Evolutionary conservation across 2,329 filamentous ascomycete species (phyloP).

Genomic region (Aspergillus sp.): DNA sequence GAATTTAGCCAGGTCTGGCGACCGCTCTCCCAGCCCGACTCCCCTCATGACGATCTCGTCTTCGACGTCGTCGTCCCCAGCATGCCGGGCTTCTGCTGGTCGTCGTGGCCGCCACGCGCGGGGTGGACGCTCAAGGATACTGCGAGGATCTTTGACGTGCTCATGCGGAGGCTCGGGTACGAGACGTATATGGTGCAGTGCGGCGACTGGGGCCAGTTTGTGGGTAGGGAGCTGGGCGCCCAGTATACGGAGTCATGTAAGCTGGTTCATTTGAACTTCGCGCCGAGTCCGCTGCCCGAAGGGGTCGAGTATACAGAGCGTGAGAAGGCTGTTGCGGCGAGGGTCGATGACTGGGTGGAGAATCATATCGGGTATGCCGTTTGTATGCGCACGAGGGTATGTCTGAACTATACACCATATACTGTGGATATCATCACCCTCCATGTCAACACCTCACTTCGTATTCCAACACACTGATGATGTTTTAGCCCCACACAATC

Average conservation of each 20-base stretch:
- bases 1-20: neutral
- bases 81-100: constrained; percentile 20
- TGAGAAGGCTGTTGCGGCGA: neutral
- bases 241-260: constrained; percentile 10
- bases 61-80: constrained; percentile 19
- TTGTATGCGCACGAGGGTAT: too few relatives aligned
- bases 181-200: constrained; percentile 13
- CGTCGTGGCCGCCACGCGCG: neutral
- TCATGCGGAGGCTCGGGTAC: constrained; percentile 16
- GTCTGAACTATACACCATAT: too few relatives aligned
- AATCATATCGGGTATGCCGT: too few relatives aligned
- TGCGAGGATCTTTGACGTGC: constrained; percentile 10
- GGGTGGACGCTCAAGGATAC: constrained; percentile 16
- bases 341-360: too few relatives aligned
- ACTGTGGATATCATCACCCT: too few relatives aligned
- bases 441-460: too few relatives aligned
- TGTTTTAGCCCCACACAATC: too few relatives aligned
- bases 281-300: neutral
- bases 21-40: neutral
- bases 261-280: constrained; percentile 16
- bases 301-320: neutral
- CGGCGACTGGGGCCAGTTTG: constrained; percentile 19
- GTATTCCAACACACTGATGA: too few relatives aligned
- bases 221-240: constrained; percentile 9
- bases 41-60: neutral